Conservation (phyloP, 2,329 filamentous ascomycete species). For the Talaromyces sp. region DNA sequence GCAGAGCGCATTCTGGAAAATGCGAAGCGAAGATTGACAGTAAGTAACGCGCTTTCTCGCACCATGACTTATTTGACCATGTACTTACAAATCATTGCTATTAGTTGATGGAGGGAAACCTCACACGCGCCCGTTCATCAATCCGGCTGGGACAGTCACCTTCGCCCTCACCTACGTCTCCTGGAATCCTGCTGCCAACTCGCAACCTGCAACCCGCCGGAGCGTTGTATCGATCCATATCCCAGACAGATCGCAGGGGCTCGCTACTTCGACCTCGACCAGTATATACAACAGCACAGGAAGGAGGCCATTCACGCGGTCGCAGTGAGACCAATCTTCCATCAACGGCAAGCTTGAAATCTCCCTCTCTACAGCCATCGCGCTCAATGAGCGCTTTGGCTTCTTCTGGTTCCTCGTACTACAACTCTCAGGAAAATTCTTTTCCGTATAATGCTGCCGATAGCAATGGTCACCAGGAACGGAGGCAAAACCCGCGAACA, state of each 20-base stretch:
- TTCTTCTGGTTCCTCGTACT: conserved; percentile 31
- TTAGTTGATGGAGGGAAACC: conserved; percentile 90
- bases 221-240: conserved; percentile 42
- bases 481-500: conserved; percentile 50
- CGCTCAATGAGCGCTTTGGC: conserved; percentile 61
- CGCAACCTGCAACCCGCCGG: conserved; percentile 41
- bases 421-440: conserved; percentile 32
- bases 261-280: conserved; percentile 44
- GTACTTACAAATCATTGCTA: conserved; percentile 1
- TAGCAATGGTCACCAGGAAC: conserved; percentile 27
- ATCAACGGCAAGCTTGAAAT: conserved; percentile 28
- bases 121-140: conserved; percentile 71
- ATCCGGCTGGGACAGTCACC: conserved; percentile 53
- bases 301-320: conserved; percentile 55
- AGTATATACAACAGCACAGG: conserved; percentile 35
- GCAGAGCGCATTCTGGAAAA: conserved; percentile 90
- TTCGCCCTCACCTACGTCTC: conserved; percentile 41
- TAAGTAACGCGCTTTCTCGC: conserved; percentile 46
- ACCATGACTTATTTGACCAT: neutral
- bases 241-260: conserved; percentile 40
- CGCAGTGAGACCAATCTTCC: conserved; percentile 59
- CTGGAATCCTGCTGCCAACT: conserved; percentile 25
- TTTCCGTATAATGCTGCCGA: conserved; percentile 32
- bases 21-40: conserved; percentile 82
- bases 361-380: conserved; percentile 43